Base-by-base conservation (phyloP, 495 filamentous ascomycete genomes). In the Xylaria curta region DNA sequence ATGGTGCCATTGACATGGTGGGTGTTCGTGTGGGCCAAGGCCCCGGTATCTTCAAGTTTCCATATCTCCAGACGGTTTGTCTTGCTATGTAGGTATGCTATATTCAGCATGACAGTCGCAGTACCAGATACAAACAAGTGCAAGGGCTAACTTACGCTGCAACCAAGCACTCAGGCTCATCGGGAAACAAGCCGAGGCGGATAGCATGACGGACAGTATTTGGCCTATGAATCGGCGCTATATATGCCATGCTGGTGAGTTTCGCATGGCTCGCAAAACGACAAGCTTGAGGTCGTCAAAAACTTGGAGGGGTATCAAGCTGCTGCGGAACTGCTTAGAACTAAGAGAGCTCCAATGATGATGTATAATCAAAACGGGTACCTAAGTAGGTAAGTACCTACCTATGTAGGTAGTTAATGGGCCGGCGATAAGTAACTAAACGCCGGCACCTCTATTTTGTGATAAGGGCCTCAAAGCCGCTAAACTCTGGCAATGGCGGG, bases 11-110 rank as follows among this genome's bases (percentile, higher is more conserved):
- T 95, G 64, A 99, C 81, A 62, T 86, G 81, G 74, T 88, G 89
- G 6, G 91, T 90, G 70, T 90, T 85, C 2, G 83, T 81, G 31
- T 92, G 87, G 28, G 83, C 80, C 54, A 94, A 82, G 19, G 70
- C 68, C 19, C 71, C 68, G 0, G 78, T 79, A 2, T 83, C 62
- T 13, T 77, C 69, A 53, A 83, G 78, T n/a, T 80, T 84, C 86
- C 86, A 97, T 82, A 98, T 90, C 81, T 99, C 97, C 53, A 98
- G 83, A 38, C 94, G 90, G 75, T 97, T 97, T n/a, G 93, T 86
- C 83, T 97, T 97, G 47, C 95, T 98, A 68, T 31, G 49, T 53
- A 70, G 1, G 28, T 31, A 31, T 49, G 68, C 58, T 62, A 65
- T 61, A 40, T 69, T 67, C 21, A 66, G 49, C 24, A 65, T 60